These are phyloP conservation scores for Annulohypoxylon stygium DNA, from an alignment of 495 filamentous ascomycete genomes.

Conservation along the genomic window DNA sequence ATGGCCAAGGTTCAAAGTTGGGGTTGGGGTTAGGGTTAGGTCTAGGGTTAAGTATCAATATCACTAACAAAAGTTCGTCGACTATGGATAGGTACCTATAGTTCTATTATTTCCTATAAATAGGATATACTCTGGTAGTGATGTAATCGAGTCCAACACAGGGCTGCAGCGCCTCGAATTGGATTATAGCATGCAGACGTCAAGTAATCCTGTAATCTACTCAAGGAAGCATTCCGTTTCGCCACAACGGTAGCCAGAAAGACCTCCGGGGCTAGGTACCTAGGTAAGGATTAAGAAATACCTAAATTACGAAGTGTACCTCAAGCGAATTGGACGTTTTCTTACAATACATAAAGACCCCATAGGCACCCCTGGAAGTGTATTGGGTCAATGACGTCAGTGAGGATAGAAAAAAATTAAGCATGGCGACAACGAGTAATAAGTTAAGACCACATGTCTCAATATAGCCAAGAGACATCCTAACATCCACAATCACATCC, in stretches of 20 bases:
- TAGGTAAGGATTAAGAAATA: too few relatives aligned
- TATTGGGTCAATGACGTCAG: conserved; percentile 32
- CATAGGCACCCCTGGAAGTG: background rate
- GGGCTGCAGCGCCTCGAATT: too few relatives aligned
- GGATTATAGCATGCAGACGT: too few relatives aligned
- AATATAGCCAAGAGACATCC: conserved; percentile 3
- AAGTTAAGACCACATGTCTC: background rate
- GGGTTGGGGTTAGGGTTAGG: too few relatives aligned
- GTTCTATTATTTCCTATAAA: too few relatives aligned
- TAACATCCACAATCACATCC: background rate
- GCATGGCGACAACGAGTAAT: conserved; percentile 13
- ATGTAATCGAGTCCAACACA: too few relatives aligned
- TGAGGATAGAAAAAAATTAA: conserved; percentile 16
- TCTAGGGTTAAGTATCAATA: too few relatives aligned
- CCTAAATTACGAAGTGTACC: background rate
- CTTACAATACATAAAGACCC: background rate
- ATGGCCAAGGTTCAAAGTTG: too few relatives aligned
- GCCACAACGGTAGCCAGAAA: background rate
- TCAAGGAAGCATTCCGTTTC: background rate
- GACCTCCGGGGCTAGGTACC: background rate
- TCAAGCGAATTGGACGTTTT: background rate
- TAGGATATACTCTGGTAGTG: too few relatives aligned
- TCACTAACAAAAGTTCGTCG: too few relatives aligned
- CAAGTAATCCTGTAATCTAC: background rate
- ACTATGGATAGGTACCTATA: too few relatives aligned